phyloP scores from a whole-genome alignment of 2,329 filamentous ascomycete species.

The Alternaria triticina region DNA sequence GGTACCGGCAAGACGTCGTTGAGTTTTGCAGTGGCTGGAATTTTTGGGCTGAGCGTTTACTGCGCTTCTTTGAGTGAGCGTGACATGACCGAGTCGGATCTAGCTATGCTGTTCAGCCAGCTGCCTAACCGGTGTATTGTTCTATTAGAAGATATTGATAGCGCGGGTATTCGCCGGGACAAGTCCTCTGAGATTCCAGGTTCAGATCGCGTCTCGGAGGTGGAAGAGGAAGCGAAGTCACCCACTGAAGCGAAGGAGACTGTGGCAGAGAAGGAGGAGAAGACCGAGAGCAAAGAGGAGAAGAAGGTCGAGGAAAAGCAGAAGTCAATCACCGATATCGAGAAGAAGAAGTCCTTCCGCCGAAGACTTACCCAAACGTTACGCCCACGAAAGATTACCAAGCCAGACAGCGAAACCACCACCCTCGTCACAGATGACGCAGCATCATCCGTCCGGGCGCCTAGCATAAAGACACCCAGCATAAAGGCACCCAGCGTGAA shows the following conservation, averaged over 20 bases:
- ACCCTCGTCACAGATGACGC: neutral
- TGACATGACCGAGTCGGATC: conserved; percentile 72
- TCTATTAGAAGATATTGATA: conserved; percentile 57
- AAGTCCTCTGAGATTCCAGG: neutral
- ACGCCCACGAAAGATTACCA: neutral
- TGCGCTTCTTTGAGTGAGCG: conserved; percentile 66
- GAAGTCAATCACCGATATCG: neutral
- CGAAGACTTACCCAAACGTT: neutral
- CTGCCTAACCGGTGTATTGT: conserved; percentile 56
- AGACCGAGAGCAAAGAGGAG: neutral
- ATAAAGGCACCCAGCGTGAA: neutral
- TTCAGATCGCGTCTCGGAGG: neutral
- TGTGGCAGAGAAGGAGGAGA: neutral
- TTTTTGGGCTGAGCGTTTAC: conserved; percentile 57
- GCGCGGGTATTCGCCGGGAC: conserved; percentile 52
- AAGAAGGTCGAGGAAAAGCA: neutral
- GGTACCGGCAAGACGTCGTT: conserved; percentile 74
- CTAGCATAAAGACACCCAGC: neutral
- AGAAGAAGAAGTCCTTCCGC: conserved; percentile 6
- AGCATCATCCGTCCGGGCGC: neutral
- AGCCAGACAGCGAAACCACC: conserved; percentile 3
- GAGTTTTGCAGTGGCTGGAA: conserved; percentile 52
- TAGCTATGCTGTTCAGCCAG: conserved; percentile 52
- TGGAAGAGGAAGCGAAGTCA: neutral
- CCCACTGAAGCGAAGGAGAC: neutral